phyloP scores from a whole-genome alignment of 805 yeast genomes.

The Pachysolen tannophilus region DNA sequence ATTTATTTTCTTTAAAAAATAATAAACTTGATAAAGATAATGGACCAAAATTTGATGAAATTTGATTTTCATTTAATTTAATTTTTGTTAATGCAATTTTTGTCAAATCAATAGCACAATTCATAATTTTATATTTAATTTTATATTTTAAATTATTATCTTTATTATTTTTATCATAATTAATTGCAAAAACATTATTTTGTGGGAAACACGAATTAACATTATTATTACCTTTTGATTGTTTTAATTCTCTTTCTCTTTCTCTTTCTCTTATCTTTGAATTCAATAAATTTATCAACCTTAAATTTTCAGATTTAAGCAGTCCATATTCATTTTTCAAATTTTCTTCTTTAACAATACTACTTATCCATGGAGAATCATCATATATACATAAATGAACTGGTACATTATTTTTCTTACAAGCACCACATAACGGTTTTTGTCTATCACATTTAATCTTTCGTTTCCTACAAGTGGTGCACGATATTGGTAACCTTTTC shows the following conservation, averaged over 20 bases:
- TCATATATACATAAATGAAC: conserved; percentile 18
- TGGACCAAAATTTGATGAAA: conserved; percentile 5
- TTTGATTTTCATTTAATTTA: not conserved
- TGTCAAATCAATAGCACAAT: conserved; percentile 1
- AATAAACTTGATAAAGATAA: conserved; percentile 3
- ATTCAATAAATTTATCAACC: not conserved
- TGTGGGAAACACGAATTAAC: too few species aligned
- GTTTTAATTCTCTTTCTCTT: not conserved
- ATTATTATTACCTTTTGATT: too few species aligned
- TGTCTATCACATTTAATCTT: conserved; percentile 22
- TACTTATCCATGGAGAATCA: conserved; percentile 11
- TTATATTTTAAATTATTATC: not conserved
- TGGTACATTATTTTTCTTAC: conserved; percentile 16
- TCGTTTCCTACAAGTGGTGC: conserved; percentile 13
- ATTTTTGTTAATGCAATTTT: not conserved
- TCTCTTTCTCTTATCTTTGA: not conserved
- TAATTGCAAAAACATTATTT: not conserved
- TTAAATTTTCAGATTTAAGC: conserved; percentile 9
- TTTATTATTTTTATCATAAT: not conserved
- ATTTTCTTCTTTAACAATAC: conserved; percentile 11
- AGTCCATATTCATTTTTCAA: conserved; percentile 16
- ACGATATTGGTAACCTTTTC: conserved; percentile 3
- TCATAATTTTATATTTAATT: too few species aligned
- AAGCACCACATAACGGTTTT: conserved; percentile 26
- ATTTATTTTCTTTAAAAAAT: not conserved